Conservation (phyloP, 345 rosid species). For the Aegle marmelos region DNA sequence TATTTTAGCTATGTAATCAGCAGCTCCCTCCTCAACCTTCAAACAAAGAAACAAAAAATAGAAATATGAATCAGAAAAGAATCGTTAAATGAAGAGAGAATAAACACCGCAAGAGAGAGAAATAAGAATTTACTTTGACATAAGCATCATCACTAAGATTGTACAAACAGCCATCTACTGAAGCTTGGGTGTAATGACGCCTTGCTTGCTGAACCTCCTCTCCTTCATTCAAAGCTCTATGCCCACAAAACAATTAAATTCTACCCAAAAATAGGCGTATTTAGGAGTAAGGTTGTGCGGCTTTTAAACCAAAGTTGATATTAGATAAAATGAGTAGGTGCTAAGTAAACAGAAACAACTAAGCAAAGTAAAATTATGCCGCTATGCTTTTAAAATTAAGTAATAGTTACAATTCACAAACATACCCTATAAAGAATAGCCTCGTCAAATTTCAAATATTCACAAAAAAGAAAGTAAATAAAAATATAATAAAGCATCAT, state of each 20-base stretch:
- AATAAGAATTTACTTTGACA: conserved; percentile 23
- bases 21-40: conserved; percentile 32
- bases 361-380: not conserved
- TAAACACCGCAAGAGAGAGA: not conserved
- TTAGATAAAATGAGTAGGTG: not conserved
- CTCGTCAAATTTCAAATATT: too few species aligned
- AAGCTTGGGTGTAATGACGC: conserved; percentile 26
- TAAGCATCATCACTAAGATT: conserved; percentile 31
- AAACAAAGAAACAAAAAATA: not conserved
- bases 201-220: conserved; percentile 20
- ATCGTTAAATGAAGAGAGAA: not conserved
- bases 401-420: not conserved
- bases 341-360: not conserved
- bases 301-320: not conserved
- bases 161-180: conserved; percentile 26
- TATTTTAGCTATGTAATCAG: conserved; percentile 35
- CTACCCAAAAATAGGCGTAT: not conserved
- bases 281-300: not conserved
- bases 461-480: not conserved
- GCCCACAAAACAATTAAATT: not conserved
- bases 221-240: conserved; percentile 12
- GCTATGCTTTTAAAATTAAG: too few species aligned
- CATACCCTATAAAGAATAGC: not conserved
- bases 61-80: not conserved
- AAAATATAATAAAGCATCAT: not conserved